Base-by-base conservation (phyloP, 768 basidiomycete genomes). In the Mycena olivaceomarginata region DNA sequence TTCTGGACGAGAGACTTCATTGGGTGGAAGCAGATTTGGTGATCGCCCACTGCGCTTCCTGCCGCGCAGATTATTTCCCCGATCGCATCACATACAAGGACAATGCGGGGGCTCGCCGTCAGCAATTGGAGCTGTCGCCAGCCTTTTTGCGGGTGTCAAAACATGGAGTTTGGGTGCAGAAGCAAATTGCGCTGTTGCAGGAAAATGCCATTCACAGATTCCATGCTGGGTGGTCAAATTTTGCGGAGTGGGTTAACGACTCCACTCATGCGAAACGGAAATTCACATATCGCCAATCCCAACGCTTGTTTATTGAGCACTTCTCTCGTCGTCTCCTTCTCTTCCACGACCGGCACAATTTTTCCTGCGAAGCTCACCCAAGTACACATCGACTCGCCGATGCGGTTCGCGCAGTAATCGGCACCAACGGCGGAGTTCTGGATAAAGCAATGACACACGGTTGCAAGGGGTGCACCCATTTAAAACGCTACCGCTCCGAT, bases 211-310 rank as follows among this genome's bases (percentile, higher is more conserved):
- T 83, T 8, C 51, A 80, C n/a, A 57, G 80, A 5, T 82, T 82
- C 57, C 81, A 82, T 59, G 59, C 80, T 13, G 82, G 83, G 18
- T 84, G 83, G 82, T 81, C 83, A 1, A 83, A 82, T 64, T 84
- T 83, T 11, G 76, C 84, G 10, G 72, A 80, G 0, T 84, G 77
- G 75, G 18, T 84, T 25, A 25, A 25, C 25, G 25, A 81, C 10
- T 74, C 25, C 62, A 51, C n/a, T 48, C 45, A 12, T 4, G n/a
- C 20, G 13, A 37, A 45, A n/a, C 63, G 39, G n/a, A 72, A 59
- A 59, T 81, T 53, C 31, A 83, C 83, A 5, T 59, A 65, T 77
- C 31, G 31, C 31, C 31, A 31, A 31, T 31, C 31, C 2, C 31
- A 31, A 31, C 31, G 4, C 31, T 4, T 85, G 8, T 85, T 83